Percentiles rank a stretch among this genome's conserved stretches.
phyloP scores from a whole-genome alignment of 2,329 filamentous ascomycete species.

The Fusarium heterosporum region DNA sequence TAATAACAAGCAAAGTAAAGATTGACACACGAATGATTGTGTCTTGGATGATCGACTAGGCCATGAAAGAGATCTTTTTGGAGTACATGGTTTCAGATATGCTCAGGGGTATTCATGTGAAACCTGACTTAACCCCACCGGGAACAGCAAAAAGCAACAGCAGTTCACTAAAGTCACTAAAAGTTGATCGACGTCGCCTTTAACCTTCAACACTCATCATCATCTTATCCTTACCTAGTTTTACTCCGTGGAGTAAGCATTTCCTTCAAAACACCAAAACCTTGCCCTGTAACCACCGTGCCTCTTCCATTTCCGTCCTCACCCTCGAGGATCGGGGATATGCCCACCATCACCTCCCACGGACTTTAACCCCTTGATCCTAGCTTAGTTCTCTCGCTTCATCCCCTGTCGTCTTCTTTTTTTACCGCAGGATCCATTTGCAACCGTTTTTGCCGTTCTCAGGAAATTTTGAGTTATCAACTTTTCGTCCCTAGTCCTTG shows the following conservation, averaged over 20 bases:
- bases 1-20: constrained; percentile 11
- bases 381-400: constrained; percentile 2
- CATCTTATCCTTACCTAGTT: too few species aligned
- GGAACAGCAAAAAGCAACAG: constrained; percentile 28
- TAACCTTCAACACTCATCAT: not conserved
- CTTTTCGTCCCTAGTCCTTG: constrained; percentile 1
- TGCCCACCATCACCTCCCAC: not conserved
- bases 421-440: constrained; percentile 16
- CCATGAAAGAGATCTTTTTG: constrained; percentile 30
- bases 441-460: constrained; percentile 36
- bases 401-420: constrained; percentile 13
- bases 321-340: not conserved
- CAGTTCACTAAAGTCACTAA: constrained; percentile 1
- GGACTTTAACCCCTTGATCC: constrained; percentile 27
- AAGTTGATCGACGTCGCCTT: not conserved
- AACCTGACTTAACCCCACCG: not conserved
- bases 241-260: not conserved
- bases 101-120: constrained; percentile 13
- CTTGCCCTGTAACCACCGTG: not conserved
- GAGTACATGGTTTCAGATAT: constrained; percentile 40
- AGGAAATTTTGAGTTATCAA: constrained; percentile 23
- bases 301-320: not conserved
- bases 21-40: not conserved
- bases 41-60: constrained; percentile 8
- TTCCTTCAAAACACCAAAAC: not conserved